These are phyloP conservation scores for Corymbia maculata DNA, from an alignment of 345 rosid species.

Conservation along the genomic window DNA sequence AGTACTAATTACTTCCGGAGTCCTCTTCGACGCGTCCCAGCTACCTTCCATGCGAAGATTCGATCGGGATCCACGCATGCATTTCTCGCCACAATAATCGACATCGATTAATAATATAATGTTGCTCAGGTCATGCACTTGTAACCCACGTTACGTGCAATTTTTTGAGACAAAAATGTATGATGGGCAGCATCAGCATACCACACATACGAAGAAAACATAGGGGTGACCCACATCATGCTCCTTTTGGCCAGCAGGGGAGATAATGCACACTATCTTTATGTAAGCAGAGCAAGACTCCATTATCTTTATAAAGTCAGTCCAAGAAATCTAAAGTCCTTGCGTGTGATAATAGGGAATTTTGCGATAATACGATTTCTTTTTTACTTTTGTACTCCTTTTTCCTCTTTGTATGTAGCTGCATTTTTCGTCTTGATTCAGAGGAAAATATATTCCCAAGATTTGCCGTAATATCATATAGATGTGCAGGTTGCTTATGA, in stretches of 20 bases:
- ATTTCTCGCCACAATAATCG: background rate
- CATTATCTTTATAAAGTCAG: background rate
- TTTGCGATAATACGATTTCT: background rate
- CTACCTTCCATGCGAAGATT: background rate
- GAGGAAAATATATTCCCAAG: background rate
- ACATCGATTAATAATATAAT: background rate
- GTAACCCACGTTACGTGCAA: background rate
- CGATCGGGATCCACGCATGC: background rate
- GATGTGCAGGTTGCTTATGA: no score
- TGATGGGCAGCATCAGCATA: background rate
- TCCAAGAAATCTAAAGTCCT: background rate
- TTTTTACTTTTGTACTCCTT: background rate
- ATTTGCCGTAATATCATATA: no score
- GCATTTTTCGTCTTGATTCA: background rate
- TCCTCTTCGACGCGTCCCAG: background rate
- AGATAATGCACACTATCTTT: background rate
- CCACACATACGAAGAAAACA: background rate
- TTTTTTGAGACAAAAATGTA: background rate
- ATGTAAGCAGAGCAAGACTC: background rate
- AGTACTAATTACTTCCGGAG: background rate
- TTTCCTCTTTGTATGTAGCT: background rate
- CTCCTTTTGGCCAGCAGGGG: background rate
- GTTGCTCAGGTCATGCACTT: background rate
- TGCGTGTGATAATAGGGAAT: background rate
- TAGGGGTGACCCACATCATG: background rate